Evolutionary conservation across 257 asterid genomes (phyloP).

Genomic region (Scutellaria baicalensis): DNA sequence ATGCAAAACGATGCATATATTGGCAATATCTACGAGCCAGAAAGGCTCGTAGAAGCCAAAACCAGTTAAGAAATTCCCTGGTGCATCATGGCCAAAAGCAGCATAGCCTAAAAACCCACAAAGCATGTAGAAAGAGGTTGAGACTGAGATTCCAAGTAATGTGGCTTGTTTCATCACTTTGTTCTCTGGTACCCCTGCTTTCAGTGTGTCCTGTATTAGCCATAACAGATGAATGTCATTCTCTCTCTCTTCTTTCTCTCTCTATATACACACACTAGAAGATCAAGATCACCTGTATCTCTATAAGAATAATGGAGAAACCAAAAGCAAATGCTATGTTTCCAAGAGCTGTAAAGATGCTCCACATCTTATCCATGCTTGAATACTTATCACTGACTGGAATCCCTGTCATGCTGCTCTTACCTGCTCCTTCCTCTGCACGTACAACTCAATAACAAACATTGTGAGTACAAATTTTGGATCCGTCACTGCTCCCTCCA

Average conservation of each 20-base stretch:
- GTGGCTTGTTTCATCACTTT: slow-evolving; percentile 51
- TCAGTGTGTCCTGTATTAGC: slow-evolving; percentile 51
- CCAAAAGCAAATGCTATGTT: slow-evolving; percentile 69
- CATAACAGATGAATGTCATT: neutral
- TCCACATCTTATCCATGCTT: slow-evolving; percentile 56
- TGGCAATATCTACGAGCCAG: slow-evolving; percentile 60
- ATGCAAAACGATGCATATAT: slow-evolving; percentile 53
- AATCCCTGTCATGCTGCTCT: slow-evolving; percentile 46
- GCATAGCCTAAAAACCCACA: slow-evolving; percentile 66
- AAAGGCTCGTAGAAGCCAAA: slow-evolving; percentile 74
- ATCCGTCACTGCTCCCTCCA: too few species aligned
- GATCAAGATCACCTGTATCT: slow-evolving; percentile 49
- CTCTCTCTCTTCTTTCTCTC: neutral
- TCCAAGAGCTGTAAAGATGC: slow-evolving; percentile 53
- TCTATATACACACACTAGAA: too few species aligned
- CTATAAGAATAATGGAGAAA: slow-evolving; percentile 51
- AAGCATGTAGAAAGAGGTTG: slow-evolving; percentile 43
- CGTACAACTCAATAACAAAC: too few species aligned
- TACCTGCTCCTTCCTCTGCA: slow-evolving; percentile 14
- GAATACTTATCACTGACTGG: slow-evolving; percentile 30
- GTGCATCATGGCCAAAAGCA: slow-evolving; percentile 69
- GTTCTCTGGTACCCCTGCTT: slow-evolving; percentile 38
- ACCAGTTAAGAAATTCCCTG: slow-evolving; percentile 73
- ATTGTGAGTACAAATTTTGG: too few species aligned
- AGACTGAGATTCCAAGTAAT: slow-evolving; percentile 24